These are phyloP conservation scores for Xylaria hypoxylon DNA, from an alignment of 2,329 filamentous ascomycete species.

Conservation along the genomic window DNA sequence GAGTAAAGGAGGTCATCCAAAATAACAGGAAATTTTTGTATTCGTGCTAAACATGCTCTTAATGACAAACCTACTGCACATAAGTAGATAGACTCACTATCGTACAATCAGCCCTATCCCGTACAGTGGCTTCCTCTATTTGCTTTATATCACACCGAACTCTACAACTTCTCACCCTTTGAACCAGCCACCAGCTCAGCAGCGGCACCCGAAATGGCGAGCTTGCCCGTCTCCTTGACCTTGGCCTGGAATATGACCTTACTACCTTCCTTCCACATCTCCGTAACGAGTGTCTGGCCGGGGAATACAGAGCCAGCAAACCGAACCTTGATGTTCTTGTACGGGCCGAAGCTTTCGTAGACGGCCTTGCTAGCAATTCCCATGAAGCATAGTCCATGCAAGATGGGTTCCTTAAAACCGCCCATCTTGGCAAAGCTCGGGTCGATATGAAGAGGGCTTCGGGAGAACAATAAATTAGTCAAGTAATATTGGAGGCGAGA, in stretches of 20 bases:
- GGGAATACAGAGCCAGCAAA: constrained; percentile 89
- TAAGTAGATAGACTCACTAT: neutral
- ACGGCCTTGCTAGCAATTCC: constrained; percentile 93
- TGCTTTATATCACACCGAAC: neutral
- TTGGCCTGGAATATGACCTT: constrained; percentile 85
- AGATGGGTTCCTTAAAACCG: constrained; percentile 92
- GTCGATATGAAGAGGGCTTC: constrained; percentile 89
- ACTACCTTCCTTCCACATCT: constrained; percentile 89
- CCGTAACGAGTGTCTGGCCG: constrained; percentile 88
- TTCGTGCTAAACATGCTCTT: neutral
- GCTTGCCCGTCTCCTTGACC: constrained; percentile 93
- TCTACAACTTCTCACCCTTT: constrained; percentile 50
- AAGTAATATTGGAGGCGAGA: neutral
- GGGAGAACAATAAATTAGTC: constrained; percentile 18
- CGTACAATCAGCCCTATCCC: constrained; percentile 4
- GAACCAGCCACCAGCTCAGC: constrained; percentile 70
- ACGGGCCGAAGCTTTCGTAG: constrained; percentile 82
- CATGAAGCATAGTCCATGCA: constrained; percentile 97
- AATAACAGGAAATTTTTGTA: neutral
- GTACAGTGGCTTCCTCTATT: constrained; percentile 11
- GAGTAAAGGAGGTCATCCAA: neutral
- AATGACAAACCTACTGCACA: constrained; percentile 1
- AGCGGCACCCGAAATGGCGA: constrained; percentile 83
- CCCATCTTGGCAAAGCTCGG: constrained; percentile 94
- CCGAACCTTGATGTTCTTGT: constrained; percentile 92